Evolutionary conservation across 202 grass and related monocot genomes (phyloP).

Genomic region (Panicum hallii): DNA sequence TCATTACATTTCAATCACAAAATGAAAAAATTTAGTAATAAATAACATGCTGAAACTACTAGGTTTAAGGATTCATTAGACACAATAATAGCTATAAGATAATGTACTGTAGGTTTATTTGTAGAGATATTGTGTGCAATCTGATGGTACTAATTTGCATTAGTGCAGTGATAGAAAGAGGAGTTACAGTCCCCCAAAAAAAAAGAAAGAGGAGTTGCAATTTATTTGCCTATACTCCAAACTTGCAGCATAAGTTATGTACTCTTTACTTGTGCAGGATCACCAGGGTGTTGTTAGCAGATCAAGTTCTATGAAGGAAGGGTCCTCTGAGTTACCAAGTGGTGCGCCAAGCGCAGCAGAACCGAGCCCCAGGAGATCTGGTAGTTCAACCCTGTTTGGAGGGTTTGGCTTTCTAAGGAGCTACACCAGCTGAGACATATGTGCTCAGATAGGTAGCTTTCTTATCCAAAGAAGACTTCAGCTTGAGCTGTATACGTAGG

Average conservation of each 20-base stretch:
- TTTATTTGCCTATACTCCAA: background rate
- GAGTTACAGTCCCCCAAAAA: no score
- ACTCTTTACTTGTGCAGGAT: conserved; percentile 33
- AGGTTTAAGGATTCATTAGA: conserved; percentile 7
- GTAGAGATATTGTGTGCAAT: background rate
- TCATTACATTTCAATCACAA: background rate
- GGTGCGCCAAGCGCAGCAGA: conserved; percentile 8
- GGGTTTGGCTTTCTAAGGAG: conserved; percentile 51
- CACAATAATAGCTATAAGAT: background rate
- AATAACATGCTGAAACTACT: background rate
- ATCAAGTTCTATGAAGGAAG: conserved; percentile 54
- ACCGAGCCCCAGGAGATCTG: conserved; percentile 35
- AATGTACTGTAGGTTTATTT: background rate
- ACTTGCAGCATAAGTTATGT: background rate
- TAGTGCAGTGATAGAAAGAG: background rate
- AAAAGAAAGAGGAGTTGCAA: background rate
- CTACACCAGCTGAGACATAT: conserved; percentile 44
- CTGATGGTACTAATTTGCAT: background rate
- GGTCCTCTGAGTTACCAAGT: conserved; percentile 12
- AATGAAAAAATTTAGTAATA: background rate
- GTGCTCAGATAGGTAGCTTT: conserved; percentile 36
- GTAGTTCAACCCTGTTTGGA: conserved; percentile 48
- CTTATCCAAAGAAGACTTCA: conserved; percentile 5
- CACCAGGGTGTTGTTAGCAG: conserved; percentile 39
- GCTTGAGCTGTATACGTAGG: conserved; percentile 30